Conservation (phyloP, 2,329 filamentous ascomycete genomes). For the Phialocephala subalpina region DNA sequence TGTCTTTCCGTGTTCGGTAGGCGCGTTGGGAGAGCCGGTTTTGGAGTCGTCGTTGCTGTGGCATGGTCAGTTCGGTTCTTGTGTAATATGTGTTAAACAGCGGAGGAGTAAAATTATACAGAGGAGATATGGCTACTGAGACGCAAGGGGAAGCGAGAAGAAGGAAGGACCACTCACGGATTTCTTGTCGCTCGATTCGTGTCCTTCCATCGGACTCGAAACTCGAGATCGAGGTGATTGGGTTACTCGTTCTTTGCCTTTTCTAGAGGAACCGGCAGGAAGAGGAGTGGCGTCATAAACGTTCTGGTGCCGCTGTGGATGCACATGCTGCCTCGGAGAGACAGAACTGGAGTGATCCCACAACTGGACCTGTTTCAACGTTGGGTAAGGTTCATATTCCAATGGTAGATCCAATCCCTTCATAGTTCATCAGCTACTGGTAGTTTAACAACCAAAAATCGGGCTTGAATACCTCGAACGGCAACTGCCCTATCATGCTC, state of each 20-base stretch:
- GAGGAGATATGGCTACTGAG: neutral
- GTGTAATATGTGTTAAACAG: too few relatives aligned
- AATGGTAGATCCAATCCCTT: neutral
- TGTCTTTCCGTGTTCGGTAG: slow-evolving; percentile 1
- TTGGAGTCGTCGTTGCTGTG: neutral
- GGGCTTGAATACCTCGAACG: neutral
- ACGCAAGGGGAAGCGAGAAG: too few relatives aligned
- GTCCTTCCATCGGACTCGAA: neutral
- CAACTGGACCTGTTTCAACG: neutral
- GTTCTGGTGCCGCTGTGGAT: neutral
- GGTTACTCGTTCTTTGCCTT: neutral
- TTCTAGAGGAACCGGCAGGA: neutral
- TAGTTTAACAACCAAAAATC: neutral
- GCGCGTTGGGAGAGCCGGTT: slow-evolving; percentile 7
- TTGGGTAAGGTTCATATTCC: neutral
- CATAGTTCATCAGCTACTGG: neutral
- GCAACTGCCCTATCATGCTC: neutral
- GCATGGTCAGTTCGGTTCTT: too few relatives aligned
- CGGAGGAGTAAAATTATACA: too few relatives aligned
- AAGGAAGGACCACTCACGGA: neutral
- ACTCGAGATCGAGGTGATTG: neutral
- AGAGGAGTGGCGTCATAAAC: neutral
- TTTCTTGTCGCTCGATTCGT: neutral
- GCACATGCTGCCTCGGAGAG: neutral
- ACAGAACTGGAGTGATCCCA: neutral